Base-by-base conservation (phyloP, 139 green algal genomes). In the Chlorella vulgaris region DNA sequence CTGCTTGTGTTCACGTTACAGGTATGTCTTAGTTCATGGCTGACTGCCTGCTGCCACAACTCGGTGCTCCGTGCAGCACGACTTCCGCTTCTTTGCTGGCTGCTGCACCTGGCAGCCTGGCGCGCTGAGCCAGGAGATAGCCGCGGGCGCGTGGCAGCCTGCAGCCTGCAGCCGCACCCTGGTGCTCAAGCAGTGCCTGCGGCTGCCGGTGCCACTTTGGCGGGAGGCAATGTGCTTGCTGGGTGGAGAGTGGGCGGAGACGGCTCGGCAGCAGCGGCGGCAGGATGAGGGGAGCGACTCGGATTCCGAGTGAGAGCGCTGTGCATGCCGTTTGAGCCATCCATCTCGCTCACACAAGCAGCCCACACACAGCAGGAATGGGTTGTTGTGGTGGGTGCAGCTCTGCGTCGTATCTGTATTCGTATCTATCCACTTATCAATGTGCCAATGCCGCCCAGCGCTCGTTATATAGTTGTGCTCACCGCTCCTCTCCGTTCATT, bases 81-180 rank as follows among this genome's bases (percentile, higher is more conserved):
- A 88, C 73, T 93, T 93, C 83, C 87, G 90, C 31, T 95, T 93
- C 82, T 94, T 94, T 40, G 62, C 81, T 13, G 90, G 91, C 2
- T 81, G 70, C 19, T 53, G 85, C 24, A 74, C 86, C 36, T 94
- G 91, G 91, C 78, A 78, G 6, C 79, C 82, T 0, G 86, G 86
- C 18, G 53, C 93, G 87, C 84, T 94, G 82, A 51, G 90, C 63
- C 47, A 31, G 21, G 83, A 94, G 76, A 42, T 90, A 18, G 78
- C 63, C 8, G 21, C 69, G 28, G 88, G 88, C 1, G 76, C 74
- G 0, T 94, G 90, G 90, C 86, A 82, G 71, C 69, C 80, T 3
- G 92, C 90, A 2, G 90, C 90, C 35, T 90, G 74, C 40, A 89
- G 86, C 0, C 85, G 91, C 2, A 79, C 81, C 33, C 39, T 95